Evolutionary conservation across 257 asterid genomes (phyloP), one percentile per base, ranked within the genome.

Genomic region (Paraleonurus japonicus): DNA sequence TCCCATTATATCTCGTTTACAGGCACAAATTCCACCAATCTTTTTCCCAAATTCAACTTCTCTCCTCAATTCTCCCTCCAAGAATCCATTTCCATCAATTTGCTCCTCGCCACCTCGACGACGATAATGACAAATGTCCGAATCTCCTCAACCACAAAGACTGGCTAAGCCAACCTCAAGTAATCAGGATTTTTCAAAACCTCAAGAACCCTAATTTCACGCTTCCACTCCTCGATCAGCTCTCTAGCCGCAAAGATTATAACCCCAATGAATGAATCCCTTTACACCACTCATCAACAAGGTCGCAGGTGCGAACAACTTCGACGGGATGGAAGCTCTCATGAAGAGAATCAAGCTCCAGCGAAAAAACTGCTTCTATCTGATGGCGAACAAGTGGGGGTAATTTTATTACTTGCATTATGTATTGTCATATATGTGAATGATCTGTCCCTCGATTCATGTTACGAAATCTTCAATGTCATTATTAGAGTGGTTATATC

Each of bases 101-200:
- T 53, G 81, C 82, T 16, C 67, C 82, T 7, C 61, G 75, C 69
- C 84, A 75, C 80, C 72, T 28, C 64, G 51, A 27, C 27, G 26
- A 37, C 37, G 69, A 27, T 7, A 7, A 32, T 60, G 26, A 23
- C n/a, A 57, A 39, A 30, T 61, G 65, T 15, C 86, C 83, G 30
- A 68, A 85, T 75, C 81, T 89, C 28, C 61, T 72, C 73, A 70
- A 72, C 63, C 81, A 85, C 87, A 93, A 80, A 76, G 97, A 94
- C 76, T 91, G 97, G 98, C 83, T 94, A 7, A 89, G 96, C 90
- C 89, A 85, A 35, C 87, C 92, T 16, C 81, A 94, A 65, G 83
- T 81, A 9, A 80, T 89, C 86, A 79, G 89, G 65, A 85, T 91
- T 61, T 89, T 94, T 69, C 84, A 86, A 22, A 82, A 55, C 76